A percentile compares a stretch with the other conserved stretches of the same genome.
phyloP scores from a whole-genome alignment of 1,284 basidiomycete genomes.

The Trichosporon sp. region DNA sequence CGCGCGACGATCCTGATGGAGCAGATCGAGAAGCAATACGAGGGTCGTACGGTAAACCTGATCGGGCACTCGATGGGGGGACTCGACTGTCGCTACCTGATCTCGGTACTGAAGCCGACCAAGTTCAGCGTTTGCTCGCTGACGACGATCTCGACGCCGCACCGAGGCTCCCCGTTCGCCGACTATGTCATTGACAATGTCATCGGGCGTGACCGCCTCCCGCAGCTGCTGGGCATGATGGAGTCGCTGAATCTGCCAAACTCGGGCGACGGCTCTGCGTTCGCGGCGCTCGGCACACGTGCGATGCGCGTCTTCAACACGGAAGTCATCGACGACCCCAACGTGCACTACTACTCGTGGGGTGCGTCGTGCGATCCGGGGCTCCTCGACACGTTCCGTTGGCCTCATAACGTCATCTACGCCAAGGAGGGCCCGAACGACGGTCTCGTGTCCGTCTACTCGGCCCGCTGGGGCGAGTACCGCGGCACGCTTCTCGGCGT shows the following conservation, averaged over 20 bases:
- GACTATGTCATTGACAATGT: constrained; percentile 85
- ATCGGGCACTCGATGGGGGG: constrained; percentile 97
- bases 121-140: constrained; percentile 70
- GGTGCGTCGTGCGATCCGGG: constrained; percentile 86
- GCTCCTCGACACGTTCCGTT: constrained; percentile 81
- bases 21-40: constrained; percentile 74
- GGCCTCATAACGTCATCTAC: constrained; percentile 79
- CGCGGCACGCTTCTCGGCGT: constrained; percentile 79
- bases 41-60: constrained; percentile 80
- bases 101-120: constrained; percentile 56
- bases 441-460: constrained; percentile 85
- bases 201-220: constrained; percentile 62
- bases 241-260: constrained; percentile 71
- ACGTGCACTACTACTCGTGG: constrained; percentile 88
- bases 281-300: constrained; percentile 79
- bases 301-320: constrained; percentile 88
- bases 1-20: constrained; percentile 83
- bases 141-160: constrained; percentile 90
- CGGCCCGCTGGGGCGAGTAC: constrained; percentile 79
- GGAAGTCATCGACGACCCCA: constrained; percentile 72
- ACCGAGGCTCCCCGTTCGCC: constrained; percentile 89
- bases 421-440: constrained; percentile 93
- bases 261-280: constrained; percentile 86
- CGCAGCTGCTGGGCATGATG: constrained; percentile 60
- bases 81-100: constrained; percentile 84